Conservation (phyloP, 495 filamentous ascomycete genomes). For the Lichina pygmaea region DNA sequence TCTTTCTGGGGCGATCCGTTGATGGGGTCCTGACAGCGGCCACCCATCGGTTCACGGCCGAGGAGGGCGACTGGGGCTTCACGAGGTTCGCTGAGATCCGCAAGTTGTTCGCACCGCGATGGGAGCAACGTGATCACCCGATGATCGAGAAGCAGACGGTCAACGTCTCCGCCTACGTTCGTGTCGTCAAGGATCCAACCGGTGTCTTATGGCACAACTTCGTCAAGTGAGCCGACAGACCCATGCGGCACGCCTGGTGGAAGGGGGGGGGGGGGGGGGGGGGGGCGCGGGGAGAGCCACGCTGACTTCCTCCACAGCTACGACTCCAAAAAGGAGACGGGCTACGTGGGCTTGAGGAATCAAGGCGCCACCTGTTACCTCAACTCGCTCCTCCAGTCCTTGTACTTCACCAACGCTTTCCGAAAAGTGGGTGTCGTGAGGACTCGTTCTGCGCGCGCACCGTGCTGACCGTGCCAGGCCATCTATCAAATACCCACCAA, state of each 20-base stretch:
- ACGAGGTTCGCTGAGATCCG: slow-evolving; percentile 73
- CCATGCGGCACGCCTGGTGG: neutral
- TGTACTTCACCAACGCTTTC: slow-evolving; percentile 95
- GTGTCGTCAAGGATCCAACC: slow-evolving; percentile 86
- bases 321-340: slow-evolving; percentile 95
- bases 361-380: slow-evolving; percentile 97
- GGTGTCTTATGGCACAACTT: slow-evolving; percentile 99
- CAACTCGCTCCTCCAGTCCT: slow-evolving; percentile 85
- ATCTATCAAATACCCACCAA: slow-evolving; percentile 91
- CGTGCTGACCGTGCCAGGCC: slow-evolving; percentile 24
- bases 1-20: neutral
- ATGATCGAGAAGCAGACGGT: slow-evolving; percentile 70
- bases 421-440: slow-evolving; percentile 37
- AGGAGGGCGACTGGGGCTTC: slow-evolving; percentile 98
- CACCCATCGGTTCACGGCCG: slow-evolving; percentile 77
- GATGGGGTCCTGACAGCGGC: slow-evolving; percentile 11
- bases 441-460: neutral
- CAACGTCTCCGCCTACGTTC: slow-evolving; percentile 77
- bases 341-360: slow-evolving; percentile 89
- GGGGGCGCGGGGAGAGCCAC: too few species aligned
- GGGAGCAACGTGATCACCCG: slow-evolving; percentile 40
- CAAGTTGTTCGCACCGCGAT: slow-evolving; percentile 46
- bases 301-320: slow-evolving; percentile 24
- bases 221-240: slow-evolving; percentile 30
- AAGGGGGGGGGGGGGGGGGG: neutral